Evolutionary conservation across 768 basidiomycete genomes (phyloP), one percentile per base, ranked within the genome.

Genomic region (Auricularia cornea): DNA sequence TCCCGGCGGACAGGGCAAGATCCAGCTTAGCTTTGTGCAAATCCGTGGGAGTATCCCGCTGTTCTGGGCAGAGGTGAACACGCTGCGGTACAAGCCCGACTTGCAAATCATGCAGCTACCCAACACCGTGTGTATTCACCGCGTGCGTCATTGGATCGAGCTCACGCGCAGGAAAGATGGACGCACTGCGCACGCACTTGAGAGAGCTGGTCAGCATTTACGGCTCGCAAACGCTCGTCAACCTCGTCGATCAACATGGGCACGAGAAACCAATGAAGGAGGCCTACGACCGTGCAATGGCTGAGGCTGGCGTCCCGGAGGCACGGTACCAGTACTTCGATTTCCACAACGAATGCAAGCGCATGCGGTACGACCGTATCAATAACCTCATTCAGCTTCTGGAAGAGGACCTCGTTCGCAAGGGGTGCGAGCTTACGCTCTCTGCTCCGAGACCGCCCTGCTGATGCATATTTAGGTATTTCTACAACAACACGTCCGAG

Each of bases 41-140:
- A 94, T 88, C 62, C 81, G 97, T 66, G 97, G 97, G 12, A 96
- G 94, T 68, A 86, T 94, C 4, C 97, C 97, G 1, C 73, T 98
- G 23, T 98, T 89, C 72, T 99, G 97, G 96, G 91, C 92, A 1
- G 96, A 99, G 74, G 79, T 99, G 71, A 98, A 93, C 74, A 98
- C 91, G 51, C 71, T 99, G 68, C 82, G 94, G 68, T 99, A 98
- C 73, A 96, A 93, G 70, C 97, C 97, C 10, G 97, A 98, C 75
- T 75, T 99, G 63, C 92, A 94, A 74, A 82, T 98, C 63, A 98
- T 99, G 96, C 94, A 98, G 60, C 74, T 91, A 44, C 84, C 86
- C 60, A 86, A 92, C 65, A 90, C 94, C 30, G 95, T 94, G 68
- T 68, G 85, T 76, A 35, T 3, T 18, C 44, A 6, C 44, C 20